Evolutionary conservation across 2,329 filamentous ascomycete species (phyloP), one percentile per base, ranked within the genome.

Genomic region (Penicillium griseofulvum): DNA sequence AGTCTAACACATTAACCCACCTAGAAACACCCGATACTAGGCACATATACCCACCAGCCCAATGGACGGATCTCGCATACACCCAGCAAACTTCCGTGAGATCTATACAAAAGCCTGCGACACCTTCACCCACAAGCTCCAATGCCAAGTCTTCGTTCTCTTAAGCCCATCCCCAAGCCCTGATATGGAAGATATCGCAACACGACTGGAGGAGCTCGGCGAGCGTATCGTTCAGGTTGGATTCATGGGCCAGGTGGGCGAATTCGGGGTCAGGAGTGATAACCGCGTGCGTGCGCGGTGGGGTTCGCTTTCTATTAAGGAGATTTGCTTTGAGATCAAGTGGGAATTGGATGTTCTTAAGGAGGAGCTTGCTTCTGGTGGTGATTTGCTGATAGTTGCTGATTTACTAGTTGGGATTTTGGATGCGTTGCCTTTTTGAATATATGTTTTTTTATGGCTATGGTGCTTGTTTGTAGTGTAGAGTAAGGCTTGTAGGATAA

Each of bases 301-400:
- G 36, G 37, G 45, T 1, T n/a, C 19, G 3, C 19, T 33, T 14
- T 7, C 29, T 17, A 22, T 54, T 28, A 31, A 49, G 51, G 51
- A 54, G 24, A 49, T 54, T 29, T 49, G 51, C 17, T 42, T 39
- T n/a, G 5, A 29, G 28, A 49, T 54, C 17, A 49, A 39, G 36
- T 19, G 22, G 17, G 43, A 53, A n/a, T 9, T 53, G 16, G 5
- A 12, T 2, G 19, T 39, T 14, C 10, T 53, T 3, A 34, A 22
- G n/a, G 36, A 39, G 19, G 28, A 31, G 28, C 9, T 49, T 19
- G 26, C 2, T 19, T 10, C 22, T 12, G 19, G 28, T 28, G 16
- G 31, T 16, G 31, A 34, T 34, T 1, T 14, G 31, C 0, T 33
- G 16, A 4, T 34, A 2, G 8, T 48, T 28, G 44, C 42, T 8